Percentiles rank a stretch among this genome's conserved stretches.
These are phyloP conservation scores for Barnettozyma siamensis DNA, from an alignment of 805 yeast species.

Conservation along the genomic window DNA sequence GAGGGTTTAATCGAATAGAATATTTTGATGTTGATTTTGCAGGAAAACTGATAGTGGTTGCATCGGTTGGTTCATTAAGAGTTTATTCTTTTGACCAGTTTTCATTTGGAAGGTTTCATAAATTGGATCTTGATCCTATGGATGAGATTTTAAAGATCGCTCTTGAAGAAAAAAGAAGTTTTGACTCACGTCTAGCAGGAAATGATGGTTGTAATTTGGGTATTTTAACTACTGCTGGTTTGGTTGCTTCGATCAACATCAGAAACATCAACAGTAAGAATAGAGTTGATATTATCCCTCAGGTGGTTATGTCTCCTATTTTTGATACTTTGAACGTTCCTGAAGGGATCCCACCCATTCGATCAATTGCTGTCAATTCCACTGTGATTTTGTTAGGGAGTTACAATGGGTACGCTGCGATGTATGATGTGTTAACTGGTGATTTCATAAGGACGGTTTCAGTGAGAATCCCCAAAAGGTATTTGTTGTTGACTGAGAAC, in stretches of 20 bases:
- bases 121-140: neutral
- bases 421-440: constrained; percentile 21
- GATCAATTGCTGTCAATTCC: constrained; percentile 19
- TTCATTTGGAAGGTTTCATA: constrained; percentile 11
- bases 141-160: constrained; percentile 13
- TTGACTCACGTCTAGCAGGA: constrained; percentile 17
- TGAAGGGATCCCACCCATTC: constrained; percentile 12
- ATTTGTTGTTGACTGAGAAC: constrained; percentile 7
- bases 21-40: constrained; percentile 23
- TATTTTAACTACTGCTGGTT: constrained; percentile 8
- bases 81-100: constrained; percentile 11
- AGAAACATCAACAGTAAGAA: constrained; percentile 9
- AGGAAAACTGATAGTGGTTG: constrained; percentile 14
- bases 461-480: constrained; percentile 16
- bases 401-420: constrained; percentile 21
- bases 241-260: constrained; percentile 15
- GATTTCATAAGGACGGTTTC: constrained; percentile 13
- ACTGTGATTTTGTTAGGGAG: constrained; percentile 19
- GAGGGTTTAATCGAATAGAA: neutral
- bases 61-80: constrained; percentile 3
- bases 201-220: constrained; percentile 25
- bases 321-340: constrained; percentile 16
- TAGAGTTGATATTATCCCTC: neutral
- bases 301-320: constrained; percentile 7
- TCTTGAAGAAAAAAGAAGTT: constrained; percentile 11